phyloP scores from a whole-genome alignment of 2,329 filamentous ascomycete species.

The Malbranchea zuffiana region DNA sequence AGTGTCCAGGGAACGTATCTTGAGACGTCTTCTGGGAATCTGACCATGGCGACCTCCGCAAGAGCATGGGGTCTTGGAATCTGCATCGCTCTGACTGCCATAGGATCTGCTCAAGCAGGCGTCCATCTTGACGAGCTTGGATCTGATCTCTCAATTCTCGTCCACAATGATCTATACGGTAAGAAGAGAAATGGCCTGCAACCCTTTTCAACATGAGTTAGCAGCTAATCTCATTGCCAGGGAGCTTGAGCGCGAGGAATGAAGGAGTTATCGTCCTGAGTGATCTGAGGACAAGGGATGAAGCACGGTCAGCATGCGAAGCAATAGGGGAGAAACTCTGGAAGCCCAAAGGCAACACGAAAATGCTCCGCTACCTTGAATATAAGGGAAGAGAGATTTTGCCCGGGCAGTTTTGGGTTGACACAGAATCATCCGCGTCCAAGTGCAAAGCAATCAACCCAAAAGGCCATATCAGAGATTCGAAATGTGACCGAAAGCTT shows the following conservation, averaged over 20 bases:
- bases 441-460: not conserved
- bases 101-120: not conserved
- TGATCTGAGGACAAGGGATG: not conserved
- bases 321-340: constrained; percentile 1
- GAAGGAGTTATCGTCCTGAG: not conserved
- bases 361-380: not conserved
- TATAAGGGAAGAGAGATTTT: not conserved
- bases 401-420: not conserved
- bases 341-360: not conserved
- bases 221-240: no score
- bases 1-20: no score
- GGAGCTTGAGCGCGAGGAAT: not conserved
- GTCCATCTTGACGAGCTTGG: not conserved
- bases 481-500: not conserved
- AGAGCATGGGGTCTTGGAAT: not conserved
- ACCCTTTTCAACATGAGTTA: no score
- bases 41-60: not conserved
- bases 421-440: no score
- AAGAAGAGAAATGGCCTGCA: no score
- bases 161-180: constrained; percentile 3
- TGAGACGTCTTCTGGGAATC: no score
- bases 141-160: not conserved
- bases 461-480: not conserved
- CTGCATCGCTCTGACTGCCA: not conserved
- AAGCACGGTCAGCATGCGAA: not conserved